phyloP scores from a whole-genome alignment of 176 grass and related monocot species.

The Oryza brachyantha region DNA sequence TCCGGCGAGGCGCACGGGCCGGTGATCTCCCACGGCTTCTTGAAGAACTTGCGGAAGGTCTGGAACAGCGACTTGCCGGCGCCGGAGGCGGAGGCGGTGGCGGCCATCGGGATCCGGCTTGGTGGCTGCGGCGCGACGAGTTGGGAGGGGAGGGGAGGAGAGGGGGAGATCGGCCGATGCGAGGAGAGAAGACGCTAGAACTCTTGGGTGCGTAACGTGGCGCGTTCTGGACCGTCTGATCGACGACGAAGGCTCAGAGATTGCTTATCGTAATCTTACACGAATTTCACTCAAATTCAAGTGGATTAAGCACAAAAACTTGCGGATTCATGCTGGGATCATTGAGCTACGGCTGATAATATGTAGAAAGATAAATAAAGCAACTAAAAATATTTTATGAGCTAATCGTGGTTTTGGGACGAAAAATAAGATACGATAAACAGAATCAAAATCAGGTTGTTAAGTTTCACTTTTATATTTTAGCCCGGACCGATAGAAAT shows the following conservation, averaged over 20 bases:
- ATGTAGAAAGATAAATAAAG: no score
- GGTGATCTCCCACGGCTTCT: constrained; percentile 98
- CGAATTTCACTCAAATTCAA: background rate
- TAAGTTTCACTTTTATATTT: no score
- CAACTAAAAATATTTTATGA: no score
- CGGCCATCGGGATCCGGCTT: constrained; percentile 35
- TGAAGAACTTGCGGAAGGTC: constrained; percentile 69
- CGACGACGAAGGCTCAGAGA: background rate
- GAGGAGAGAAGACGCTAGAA: constrained; percentile 10
- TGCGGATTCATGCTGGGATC: no score
- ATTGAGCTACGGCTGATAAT: no score
- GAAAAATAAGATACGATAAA: no score
- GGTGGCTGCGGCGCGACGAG: constrained; percentile 6
- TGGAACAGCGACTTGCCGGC: constrained; percentile 66
- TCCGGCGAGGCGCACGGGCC: constrained; percentile 81
- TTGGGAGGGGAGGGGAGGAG: background rate
- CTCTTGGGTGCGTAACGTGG: background rate
- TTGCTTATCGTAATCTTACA: background rate
- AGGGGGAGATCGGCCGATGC: constrained; percentile 3
- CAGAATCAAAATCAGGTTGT: no score
- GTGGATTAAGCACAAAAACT: no score
- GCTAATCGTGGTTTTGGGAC: no score
- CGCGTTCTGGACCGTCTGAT: background rate
- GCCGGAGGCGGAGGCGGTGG: constrained; percentile 35
- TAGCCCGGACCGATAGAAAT: no score